These are phyloP conservation scores for Wickerhamiella azymoides DNA, from an alignment of 805 yeast genomes.

Conservation along the genomic window DNA sequence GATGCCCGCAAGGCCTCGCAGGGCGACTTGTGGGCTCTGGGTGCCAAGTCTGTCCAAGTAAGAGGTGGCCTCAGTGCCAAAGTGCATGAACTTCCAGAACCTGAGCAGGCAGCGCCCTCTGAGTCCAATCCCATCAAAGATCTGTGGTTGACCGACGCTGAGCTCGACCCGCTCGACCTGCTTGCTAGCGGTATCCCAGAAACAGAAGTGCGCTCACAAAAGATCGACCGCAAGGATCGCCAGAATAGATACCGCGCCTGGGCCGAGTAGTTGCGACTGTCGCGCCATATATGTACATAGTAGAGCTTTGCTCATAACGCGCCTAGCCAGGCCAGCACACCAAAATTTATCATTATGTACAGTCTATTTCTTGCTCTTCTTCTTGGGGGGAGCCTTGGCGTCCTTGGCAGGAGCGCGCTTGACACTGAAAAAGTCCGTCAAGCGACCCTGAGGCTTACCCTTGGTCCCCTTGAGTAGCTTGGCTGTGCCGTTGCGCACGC, in stretches of 20 bases:
- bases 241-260: conserved; percentile 7
- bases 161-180: conserved; percentile 4
- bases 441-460: conserved; percentile 76
- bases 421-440: conserved; percentile 82
- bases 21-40: conserved; percentile 82
- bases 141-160: neutral
- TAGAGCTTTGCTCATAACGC: too few species aligned
- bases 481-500: conserved; percentile 77
- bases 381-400: conserved; percentile 6
- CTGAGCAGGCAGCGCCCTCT: neutral
- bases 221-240: conserved; percentile 9
- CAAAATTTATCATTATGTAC: too few species aligned
- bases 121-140: neutral
- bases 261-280: neutral
- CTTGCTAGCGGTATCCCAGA: conserved; percentile 8
- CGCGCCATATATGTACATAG: neutral
- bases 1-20: conserved; percentile 77
- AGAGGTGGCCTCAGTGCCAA: conserved; percentile 20
- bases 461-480: conserved; percentile 73
- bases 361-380: conserved; percentile 1
- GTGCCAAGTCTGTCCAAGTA: conserved; percentile 37
- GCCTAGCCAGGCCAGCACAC: too few species aligned
- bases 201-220: conserved; percentile 9
- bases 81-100: neutral
- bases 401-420: conserved; percentile 7